A percentile compares a stretch with the other conserved stretches of the same genome.
Conservation (phyloP, 495 filamentous ascomycete species). For the Glarea lozoyensis region DNA sequence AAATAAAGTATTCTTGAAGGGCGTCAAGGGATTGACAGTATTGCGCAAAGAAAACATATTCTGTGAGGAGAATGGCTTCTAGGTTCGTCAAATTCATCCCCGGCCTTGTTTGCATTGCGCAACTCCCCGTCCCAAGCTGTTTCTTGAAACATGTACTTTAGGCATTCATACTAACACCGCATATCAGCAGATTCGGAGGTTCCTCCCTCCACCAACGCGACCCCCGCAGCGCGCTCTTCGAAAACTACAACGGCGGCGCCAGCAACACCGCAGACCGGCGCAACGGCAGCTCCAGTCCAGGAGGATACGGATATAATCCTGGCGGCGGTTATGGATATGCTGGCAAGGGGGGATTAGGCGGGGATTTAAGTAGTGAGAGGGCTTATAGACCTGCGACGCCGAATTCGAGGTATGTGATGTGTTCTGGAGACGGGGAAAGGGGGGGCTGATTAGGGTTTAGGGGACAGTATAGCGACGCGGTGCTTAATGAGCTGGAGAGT, state of each 20-base stretch:
- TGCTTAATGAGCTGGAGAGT: conserved; percentile 86
- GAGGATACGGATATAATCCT: conserved; percentile 16
- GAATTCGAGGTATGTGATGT: conserved; percentile 55
- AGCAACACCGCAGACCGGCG: conserved; percentile 37
- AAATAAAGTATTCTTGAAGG: too few relatives aligned
- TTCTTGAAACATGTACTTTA: too few relatives aligned
- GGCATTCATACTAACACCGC: neutral
- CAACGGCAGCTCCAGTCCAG: conserved; percentile 37
- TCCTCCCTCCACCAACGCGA: conserved; percentile 72
- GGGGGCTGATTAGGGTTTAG: conserved; percentile 26
- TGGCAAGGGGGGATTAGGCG: conserved; percentile 17
- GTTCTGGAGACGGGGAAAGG: conserved; percentile 2
- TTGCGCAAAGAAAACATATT: too few relatives aligned
- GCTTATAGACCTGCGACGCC: conserved; percentile 65
- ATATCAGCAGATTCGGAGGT: conserved; percentile 6
- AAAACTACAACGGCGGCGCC: conserved; percentile 65
- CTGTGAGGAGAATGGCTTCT: too few relatives aligned
- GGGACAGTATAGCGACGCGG: conserved; percentile 89
- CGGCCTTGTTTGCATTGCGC: too few relatives aligned
- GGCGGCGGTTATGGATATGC: neutral
- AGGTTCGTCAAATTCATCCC: too few relatives aligned
- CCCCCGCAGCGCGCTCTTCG: conserved; percentile 82
- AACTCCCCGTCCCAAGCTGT: too few relatives aligned
- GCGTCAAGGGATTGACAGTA: too few relatives aligned
- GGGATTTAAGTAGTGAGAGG: conserved; percentile 18